phyloP scores from a whole-genome alignment of 768 basidiomycete species.

The Tulasnella sp. region DNA sequence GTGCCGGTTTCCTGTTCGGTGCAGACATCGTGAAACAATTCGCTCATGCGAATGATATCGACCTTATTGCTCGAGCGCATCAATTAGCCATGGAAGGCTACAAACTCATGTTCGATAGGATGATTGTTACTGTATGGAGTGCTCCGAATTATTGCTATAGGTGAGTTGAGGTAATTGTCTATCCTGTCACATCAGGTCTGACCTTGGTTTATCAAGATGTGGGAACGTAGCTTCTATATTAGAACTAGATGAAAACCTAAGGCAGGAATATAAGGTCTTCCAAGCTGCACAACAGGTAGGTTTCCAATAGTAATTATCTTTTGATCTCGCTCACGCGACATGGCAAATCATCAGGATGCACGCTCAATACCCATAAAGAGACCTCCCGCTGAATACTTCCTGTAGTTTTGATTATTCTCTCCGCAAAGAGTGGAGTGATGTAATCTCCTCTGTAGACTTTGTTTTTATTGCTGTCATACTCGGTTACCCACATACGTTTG shows the following conservation, averaged over 20 bases:
- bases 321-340: not conserved
- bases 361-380: slow-evolving; percentile 71
- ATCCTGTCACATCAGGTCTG: not conserved
- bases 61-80: slow-evolving; percentile 92
- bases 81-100: slow-evolving; percentile 97
- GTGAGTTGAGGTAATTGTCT: slow-evolving; percentile 33
- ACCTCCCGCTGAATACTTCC: slow-evolving; percentile 78
- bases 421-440: too few species aligned
- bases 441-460: too few species aligned
- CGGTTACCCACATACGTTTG: too few species aligned
- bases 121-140: slow-evolving; percentile 96
- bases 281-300: slow-evolving; percentile 74
- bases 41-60: slow-evolving; percentile 80
- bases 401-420: too few species aligned
- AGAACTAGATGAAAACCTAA: slow-evolving; percentile 83
- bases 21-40: slow-evolving; percentile 83
- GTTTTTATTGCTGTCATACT: too few species aligned
- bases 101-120: slow-evolving; percentile 92
- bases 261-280: slow-evolving; percentile 94
- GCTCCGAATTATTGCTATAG: slow-evolving; percentile 98
- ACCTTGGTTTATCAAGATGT: slow-evolving; percentile 40
- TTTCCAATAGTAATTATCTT: slow-evolving; percentile 17
- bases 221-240: slow-evolving; percentile 94
- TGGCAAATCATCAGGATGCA: slow-evolving; percentile 45
- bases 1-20: slow-evolving; percentile 92